A percentile compares a stretch with the other conserved stretches of the same genome.
These are phyloP conservation scores for Chlorella variabilis DNA, from an alignment of 163 green algal genomes.

Conservation along the genomic window DNA sequence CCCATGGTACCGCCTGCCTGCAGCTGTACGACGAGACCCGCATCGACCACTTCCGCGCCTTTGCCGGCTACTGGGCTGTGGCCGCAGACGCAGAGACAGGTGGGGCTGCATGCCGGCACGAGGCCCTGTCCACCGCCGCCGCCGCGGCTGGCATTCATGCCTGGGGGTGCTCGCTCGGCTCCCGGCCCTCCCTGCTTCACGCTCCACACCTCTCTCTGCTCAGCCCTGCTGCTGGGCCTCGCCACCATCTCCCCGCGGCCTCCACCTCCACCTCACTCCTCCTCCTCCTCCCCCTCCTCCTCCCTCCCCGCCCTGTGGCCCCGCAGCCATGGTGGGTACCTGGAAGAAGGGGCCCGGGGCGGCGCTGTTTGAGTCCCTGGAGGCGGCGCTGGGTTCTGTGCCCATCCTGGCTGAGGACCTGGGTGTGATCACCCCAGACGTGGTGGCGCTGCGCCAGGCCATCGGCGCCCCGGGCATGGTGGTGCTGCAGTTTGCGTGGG, in stretches of 20 bases:
- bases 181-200: no score
- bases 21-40: slow-evolving; percentile 96
- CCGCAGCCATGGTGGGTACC: slow-evolving; percentile 54
- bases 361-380: slow-evolving; percentile 86
- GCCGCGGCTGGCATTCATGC: not conserved
- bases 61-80: slow-evolving; percentile 96
- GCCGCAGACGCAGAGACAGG: slow-evolving; percentile 81
- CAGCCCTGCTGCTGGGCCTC: not conserved
- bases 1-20: no score
- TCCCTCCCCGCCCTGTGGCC: not conserved
- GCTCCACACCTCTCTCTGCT: no score
- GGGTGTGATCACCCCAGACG: slow-evolving; percentile 96
- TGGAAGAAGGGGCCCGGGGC: slow-evolving; percentile 90
- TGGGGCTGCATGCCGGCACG: not conserved
- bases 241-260: not conserved
- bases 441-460: slow-evolving; percentile 80
- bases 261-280: not conserved
- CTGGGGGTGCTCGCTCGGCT: no score
- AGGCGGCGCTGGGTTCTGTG: slow-evolving; percentile 66
- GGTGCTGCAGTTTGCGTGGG: slow-evolving; percentile 98
- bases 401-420: slow-evolving; percentile 98
- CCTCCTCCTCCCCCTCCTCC: not conserved
- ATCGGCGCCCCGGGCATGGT: slow-evolving; percentile 97
- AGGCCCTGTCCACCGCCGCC: not conserved
- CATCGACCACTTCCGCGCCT: slow-evolving; percentile 98